Evolutionary conservation across 345 rosid species (phyloP).

Genomic region (Melaleuca alternifolia): DNA sequence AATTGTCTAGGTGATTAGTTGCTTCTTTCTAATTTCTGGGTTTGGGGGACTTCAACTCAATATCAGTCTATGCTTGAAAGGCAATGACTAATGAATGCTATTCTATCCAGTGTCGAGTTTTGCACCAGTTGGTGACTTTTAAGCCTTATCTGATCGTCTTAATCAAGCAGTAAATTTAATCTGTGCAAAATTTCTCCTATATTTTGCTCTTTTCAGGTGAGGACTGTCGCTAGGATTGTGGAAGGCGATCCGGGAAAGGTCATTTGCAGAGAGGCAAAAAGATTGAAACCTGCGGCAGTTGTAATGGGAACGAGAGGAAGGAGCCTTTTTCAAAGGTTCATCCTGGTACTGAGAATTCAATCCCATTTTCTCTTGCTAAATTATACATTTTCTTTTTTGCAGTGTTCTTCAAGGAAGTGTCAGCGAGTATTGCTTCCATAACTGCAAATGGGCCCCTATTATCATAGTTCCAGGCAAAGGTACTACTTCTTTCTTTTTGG

Average conservation of each 20-base stretch:
- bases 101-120: background rate
- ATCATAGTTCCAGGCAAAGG: conserved; percentile 80
- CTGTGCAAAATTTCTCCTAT: background rate
- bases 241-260: conserved; percentile 76
- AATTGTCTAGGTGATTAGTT: background rate
- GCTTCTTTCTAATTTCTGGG: background rate
- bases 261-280: conserved; percentile 79
- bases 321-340: conserved; percentile 65
- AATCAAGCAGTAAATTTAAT: background rate
- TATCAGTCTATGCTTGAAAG: background rate
- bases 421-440: conserved; percentile 73
- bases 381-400: background rate
- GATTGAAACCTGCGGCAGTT: conserved; percentile 78
- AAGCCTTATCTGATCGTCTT: background rate
- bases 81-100: background rate
- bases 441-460: conserved; percentile 74
- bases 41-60: background rate
- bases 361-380: background rate
- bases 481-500: conserved; percentile 6
- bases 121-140: background rate
- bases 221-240: conserved; percentile 50
- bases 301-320: conserved; percentile 89
- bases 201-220: conserved; percentile 29
- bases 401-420: conserved; percentile 78
- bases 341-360: background rate